Evolutionary conservation across 1,284 basidiomycete genomes (phyloP).

Genomic region (Ganoderma sinense): DNA sequence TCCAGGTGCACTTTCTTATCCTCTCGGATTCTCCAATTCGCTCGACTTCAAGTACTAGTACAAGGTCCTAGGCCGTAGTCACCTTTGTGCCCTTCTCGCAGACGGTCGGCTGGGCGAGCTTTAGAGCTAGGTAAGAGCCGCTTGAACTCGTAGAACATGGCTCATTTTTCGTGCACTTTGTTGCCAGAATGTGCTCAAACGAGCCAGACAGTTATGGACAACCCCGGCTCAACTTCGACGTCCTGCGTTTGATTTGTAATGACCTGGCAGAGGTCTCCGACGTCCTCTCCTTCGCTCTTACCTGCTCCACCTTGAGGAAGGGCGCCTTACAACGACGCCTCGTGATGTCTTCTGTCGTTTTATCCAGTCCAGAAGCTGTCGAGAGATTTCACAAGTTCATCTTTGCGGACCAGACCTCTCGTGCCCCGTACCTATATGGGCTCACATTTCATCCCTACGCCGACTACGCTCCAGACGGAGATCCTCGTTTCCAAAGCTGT

Average conservation of each 20-base stretch:
- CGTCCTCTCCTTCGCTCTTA: background rate
- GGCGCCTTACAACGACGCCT: background rate
- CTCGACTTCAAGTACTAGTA: too few relatives aligned
- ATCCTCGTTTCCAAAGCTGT: background rate
- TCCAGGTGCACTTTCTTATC: too few relatives aligned
- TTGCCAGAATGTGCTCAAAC: too few relatives aligned
- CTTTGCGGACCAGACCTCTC: background rate
- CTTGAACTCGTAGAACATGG: too few relatives aligned
- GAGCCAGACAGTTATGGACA: too few relatives aligned
- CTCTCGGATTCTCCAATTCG: too few relatives aligned
- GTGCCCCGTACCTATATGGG: background rate
- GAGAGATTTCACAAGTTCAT: background rate
- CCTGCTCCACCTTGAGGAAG: constrained; percentile 1
- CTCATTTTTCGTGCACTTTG: too few relatives aligned
- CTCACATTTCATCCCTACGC: background rate
- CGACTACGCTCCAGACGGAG: background rate
- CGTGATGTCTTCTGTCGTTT: background rate
- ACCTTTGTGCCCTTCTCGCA: too few relatives aligned
- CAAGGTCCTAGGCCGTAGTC: too few relatives aligned
- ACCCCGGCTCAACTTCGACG: background rate
- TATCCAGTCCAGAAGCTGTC: background rate
- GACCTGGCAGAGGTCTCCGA: background rate
- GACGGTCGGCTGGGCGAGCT: too few relatives aligned
- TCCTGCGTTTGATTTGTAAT: background rate
- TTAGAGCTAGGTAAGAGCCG: too few relatives aligned